phyloP scores from a whole-genome alignment of 106 monocot species.

The Acorus gramineus region DNA sequence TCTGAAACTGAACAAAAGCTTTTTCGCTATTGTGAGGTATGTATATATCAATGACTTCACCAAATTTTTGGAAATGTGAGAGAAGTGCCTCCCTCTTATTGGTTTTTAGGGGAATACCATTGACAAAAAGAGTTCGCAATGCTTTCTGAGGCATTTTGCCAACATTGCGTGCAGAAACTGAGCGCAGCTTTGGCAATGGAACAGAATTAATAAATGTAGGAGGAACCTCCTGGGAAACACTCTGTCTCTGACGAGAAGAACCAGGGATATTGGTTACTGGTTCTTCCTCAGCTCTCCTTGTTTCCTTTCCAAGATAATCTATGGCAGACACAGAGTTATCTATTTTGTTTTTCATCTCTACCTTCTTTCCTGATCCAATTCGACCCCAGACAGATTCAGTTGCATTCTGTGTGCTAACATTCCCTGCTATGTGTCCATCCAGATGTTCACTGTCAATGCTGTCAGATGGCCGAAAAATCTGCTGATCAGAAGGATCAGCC shows the following conservation, averaged over 20 bases:
- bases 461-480: slow-evolving; percentile 13
- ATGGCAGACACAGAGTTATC: slow-evolving; percentile 11
- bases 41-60: slow-evolving; percentile 68
- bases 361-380: slow-evolving; percentile 26
- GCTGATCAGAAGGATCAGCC: slow-evolving; percentile 28
- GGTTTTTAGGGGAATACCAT: slow-evolving; percentile 68
- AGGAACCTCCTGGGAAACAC: slow-evolving; percentile 10
- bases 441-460: slow-evolving; percentile 15
- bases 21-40: slow-evolving; percentile 76
- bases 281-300: slow-evolving; percentile 19
- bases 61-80: slow-evolving; percentile 89
- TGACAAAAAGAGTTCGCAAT: slow-evolving; percentile 69
- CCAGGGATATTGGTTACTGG: slow-evolving; percentile 7
- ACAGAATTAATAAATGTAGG: slow-evolving; percentile 15
- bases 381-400: slow-evolving; percentile 47
- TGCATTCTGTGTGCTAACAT: slow-evolving; percentile 19
- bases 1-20: slow-evolving; percentile 95
- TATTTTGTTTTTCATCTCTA: slow-evolving; percentile 14
- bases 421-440: slow-evolving; percentile 9
- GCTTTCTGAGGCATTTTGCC: slow-evolving; percentile 50
- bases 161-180: slow-evolving; percentile 27
- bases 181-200: slow-evolving; percentile 8
- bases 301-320: slow-evolving; percentile 20
- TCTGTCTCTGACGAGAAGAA: slow-evolving; percentile 5
- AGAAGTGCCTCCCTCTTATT: slow-evolving; percentile 57